A percentile compares a stretch with the other conserved stretches of the same genome.
Evolutionary conservation across 441 rosid genomes (phyloP).

Genomic region (Euphorbia schlechtendalii): DNA sequence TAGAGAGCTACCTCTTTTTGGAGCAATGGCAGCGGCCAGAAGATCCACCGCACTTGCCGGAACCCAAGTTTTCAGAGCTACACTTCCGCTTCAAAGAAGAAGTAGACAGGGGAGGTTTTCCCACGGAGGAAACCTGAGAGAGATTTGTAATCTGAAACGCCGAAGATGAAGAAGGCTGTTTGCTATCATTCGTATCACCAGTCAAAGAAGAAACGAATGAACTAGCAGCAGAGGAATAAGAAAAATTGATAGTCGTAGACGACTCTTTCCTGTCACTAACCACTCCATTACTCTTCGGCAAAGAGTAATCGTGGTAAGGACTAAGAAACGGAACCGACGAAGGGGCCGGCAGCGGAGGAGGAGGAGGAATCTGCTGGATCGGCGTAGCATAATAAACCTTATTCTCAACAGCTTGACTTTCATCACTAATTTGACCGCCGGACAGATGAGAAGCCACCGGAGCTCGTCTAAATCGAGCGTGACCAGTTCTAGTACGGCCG

Average conservation of each 20-base stretch:
- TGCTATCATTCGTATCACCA: conserved; percentile 35
- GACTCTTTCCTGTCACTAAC: conserved; percentile 40
- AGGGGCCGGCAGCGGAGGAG: neutral
- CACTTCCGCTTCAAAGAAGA: conserved; percentile 59
- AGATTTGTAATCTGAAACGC: conserved; percentile 52
- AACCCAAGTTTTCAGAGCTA: conserved; percentile 45
- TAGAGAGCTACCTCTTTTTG: conserved; percentile 46
- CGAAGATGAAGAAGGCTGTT: conserved; percentile 40
- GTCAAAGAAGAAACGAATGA: conserved; percentile 44
- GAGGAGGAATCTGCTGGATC: conserved; percentile 57
- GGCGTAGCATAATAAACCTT: conserved; percentile 50
- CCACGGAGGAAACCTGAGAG: conserved; percentile 41
- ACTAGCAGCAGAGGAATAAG: conserved; percentile 44
- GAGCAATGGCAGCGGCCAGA: conserved; percentile 76
- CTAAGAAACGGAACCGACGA: conserved; percentile 3
- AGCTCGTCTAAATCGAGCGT: conserved; percentile 83
- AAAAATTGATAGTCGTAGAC: conserved; percentile 51
- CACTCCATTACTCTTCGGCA: conserved; percentile 20
- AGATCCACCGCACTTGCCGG: conserved; percentile 47
- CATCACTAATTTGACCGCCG: conserved; percentile 3
- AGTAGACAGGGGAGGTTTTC: conserved; percentile 51
- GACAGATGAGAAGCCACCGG: conserved; percentile 7
- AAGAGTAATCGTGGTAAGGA: conserved; percentile 22
- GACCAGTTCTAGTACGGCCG: conserved; percentile 78
- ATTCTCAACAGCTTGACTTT: conserved; percentile 17